Percentiles rank a stretch among this genome's conserved stretches.
phyloP scores from a whole-genome alignment of 192 early-diverging fungal genomes.

The Entophlyctis helioformis region DNA sequence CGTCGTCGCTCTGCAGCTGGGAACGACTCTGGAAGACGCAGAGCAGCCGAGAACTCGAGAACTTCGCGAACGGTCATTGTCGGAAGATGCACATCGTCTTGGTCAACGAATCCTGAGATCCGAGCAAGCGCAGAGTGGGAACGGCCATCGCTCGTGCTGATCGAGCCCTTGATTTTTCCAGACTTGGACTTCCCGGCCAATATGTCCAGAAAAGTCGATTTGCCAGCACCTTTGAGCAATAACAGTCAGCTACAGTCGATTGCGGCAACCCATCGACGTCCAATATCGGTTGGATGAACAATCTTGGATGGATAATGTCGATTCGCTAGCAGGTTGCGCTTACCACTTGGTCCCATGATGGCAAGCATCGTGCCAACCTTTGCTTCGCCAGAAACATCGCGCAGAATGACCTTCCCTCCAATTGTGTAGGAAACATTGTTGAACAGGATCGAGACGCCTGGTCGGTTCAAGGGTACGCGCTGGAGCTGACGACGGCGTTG shows the following conservation, averaged over 20 bases:
- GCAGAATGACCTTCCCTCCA: no score
- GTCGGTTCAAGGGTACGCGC: no score
- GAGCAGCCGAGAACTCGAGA: constrained; percentile 58
- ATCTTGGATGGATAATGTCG: constrained; percentile 1
- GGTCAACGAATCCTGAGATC: constrained; percentile 30
- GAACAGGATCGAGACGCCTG: no score
- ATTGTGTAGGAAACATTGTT: no score
- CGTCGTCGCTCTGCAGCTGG: constrained; percentile 29
- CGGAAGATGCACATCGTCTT: constrained; percentile 33
- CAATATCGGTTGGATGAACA: neutral
- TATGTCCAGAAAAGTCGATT: constrained; percentile 76
- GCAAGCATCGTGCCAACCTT: constrained; percentile 67
- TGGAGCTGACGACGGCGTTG: no score
- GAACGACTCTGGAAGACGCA: constrained; percentile 54
- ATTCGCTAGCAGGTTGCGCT: constrained; percentile 4
- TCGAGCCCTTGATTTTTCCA: constrained; percentile 14
- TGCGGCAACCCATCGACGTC: neutral
- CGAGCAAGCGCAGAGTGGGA: constrained; percentile 6
- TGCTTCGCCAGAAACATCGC: no score
- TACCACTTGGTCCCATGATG: constrained; percentile 78
- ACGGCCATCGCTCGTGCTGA: constrained; percentile 19
- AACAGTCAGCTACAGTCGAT: neutral
- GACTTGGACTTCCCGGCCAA: constrained; percentile 52
- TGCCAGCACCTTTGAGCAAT: constrained; percentile 53
- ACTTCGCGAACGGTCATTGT: constrained; percentile 69